Percentiles rank a stretch among this genome's conserved stretches.
Evolutionary conservation across 495 filamentous ascomycete genomes (phyloP).

Genomic region (Aspergillus leporis): DNA sequence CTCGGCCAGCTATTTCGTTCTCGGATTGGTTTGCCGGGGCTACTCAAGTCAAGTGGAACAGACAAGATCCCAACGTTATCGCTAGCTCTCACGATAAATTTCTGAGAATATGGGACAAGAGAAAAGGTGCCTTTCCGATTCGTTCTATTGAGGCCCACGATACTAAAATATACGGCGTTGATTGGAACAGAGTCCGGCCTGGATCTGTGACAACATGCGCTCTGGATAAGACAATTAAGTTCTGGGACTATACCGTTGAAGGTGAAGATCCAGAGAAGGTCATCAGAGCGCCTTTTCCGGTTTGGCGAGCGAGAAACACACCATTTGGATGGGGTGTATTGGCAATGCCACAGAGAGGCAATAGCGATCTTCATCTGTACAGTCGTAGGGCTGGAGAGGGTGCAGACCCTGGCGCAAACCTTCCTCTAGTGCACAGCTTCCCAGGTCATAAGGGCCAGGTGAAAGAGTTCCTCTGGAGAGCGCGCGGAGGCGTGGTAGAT

Average conservation of each 20-base stretch:
- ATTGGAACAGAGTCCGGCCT: constrained; percentile 81
- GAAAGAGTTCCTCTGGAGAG: constrained; percentile 93
- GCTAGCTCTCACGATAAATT: constrained; percentile 88
- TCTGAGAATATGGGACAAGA: constrained; percentile 87
- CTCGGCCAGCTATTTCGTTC: constrained; percentile 75
- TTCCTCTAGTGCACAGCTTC: constrained; percentile 69
- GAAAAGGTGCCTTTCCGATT: constrained; percentile 76
- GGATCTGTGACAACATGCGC: constrained; percentile 82
- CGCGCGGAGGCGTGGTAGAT: constrained; percentile 68
- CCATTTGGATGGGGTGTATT: constrained; percentile 86
- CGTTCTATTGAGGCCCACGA: constrained; percentile 83
- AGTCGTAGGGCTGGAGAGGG: constrained; percentile 58
- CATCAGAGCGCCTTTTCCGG: constrained; percentile 79
- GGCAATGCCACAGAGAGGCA: constrained; percentile 89
- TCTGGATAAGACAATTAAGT: constrained; percentile 87
- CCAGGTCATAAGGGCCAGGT: constrained; percentile 81
- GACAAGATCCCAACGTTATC: constrained; percentile 79
- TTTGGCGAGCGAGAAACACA: constrained; percentile 92
- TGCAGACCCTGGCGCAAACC: constrained; percentile 44
- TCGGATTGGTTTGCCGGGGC: constrained; percentile 95
- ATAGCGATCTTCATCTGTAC: constrained; percentile 83
- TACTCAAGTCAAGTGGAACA: constrained; percentile 94
- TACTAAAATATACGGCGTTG: constrained; percentile 95
- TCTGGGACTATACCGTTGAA: constrained; percentile 78
- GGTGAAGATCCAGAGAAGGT: constrained; percentile 67